Base-by-base conservation (phyloP, 208 protist genomes). In the Strigomonas galati region DNA sequence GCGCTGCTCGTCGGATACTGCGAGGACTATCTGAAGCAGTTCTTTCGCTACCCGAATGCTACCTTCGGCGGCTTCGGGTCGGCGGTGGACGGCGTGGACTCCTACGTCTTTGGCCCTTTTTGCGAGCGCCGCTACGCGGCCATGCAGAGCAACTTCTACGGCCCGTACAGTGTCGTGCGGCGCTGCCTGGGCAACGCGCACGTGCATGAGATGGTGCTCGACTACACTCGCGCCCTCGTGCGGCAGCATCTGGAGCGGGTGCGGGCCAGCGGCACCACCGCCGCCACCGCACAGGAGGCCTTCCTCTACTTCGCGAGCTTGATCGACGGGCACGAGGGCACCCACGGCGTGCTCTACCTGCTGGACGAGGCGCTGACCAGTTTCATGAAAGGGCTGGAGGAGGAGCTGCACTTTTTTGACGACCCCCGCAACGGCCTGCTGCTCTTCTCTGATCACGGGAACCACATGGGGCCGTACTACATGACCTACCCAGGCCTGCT, bases 381-480 rank as follows among this genome's bases (percentile, higher is more conserved):
- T 5, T 88, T 92, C 44, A 74, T 92, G 69, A 52, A 74, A 31
- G 60, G 75, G 12, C 71, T 92, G 69, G 61, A 76, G 31, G 60
- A 40, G 35, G 35, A 78, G 21, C 61, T 92, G 23, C 37, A 37
- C 51, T 92, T 87, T 58, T 92, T 92, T 63, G 78, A 87, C 55
- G 67, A 88, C 57, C 79, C 82, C 15, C 76, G 68, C 9, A 92
- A 92, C 67, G 74, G 72, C 1, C 68, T 92, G 23, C 19, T 92
- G 19, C 23, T 92, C 26, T 28, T 73, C 12, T 52, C 71, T 15
- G 82, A 92, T 49, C 85, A 89, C 51, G 85, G 85, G 2, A 89
- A 83, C 60, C 79, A 92, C 69, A 92, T 92, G 85, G 85, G 85
- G 0, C 77, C 59, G 51, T 88, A 92, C 66, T 78, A 78, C 32